These are phyloP conservation scores for Poterioochromonas sp. DNA, from an alignment of 352 stramenopile species.

Conservation along the genomic window DNA sequence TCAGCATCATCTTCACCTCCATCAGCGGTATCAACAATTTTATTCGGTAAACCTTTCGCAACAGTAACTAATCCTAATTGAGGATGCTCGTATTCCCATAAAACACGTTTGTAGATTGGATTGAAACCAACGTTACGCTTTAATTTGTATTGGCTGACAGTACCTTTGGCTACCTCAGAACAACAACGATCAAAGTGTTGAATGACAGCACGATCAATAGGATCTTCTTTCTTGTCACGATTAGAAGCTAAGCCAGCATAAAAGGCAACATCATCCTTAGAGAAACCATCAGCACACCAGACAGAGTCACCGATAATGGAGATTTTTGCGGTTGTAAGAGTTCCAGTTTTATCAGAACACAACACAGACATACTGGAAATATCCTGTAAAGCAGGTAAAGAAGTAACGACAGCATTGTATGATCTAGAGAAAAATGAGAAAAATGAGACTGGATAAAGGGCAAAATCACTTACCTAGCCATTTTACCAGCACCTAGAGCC, in stretches of 20 bases:
- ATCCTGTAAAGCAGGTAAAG: slow-evolving; percentile 77
- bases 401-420: slow-evolving; percentile 81
- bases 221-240: slow-evolving; percentile 56
- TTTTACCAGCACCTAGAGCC: not conserved
- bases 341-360: slow-evolving; percentile 89
- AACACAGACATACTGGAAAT: slow-evolving; percentile 83
- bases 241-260: slow-evolving; percentile 51
- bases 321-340: slow-evolving; percentile 74
- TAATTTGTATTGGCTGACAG: not conserved
- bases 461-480: not conserved
- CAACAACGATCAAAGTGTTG: not conserved
- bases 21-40: slow-evolving; percentile 51
- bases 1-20: slow-evolving; percentile 49
- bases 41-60: slow-evolving; percentile 53
- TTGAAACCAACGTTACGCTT: slow-evolving; percentile 40
- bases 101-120: slow-evolving; percentile 47
- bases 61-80: slow-evolving; percentile 44
- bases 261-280: slow-evolving; percentile 47
- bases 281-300: slow-evolving; percentile 42
- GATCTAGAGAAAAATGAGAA: too few relatives aligned
- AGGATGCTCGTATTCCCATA: slow-evolving; percentile 45
- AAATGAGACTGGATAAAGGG: too few relatives aligned
- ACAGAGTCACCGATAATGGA: slow-evolving; percentile 57
- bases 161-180: not conserved
- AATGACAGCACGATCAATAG: slow-evolving; percentile 47